These are phyloP conservation scores for Penicillium cinerascens DNA, from an alignment of 495 filamentous ascomycete species.

Conservation along the genomic window DNA sequence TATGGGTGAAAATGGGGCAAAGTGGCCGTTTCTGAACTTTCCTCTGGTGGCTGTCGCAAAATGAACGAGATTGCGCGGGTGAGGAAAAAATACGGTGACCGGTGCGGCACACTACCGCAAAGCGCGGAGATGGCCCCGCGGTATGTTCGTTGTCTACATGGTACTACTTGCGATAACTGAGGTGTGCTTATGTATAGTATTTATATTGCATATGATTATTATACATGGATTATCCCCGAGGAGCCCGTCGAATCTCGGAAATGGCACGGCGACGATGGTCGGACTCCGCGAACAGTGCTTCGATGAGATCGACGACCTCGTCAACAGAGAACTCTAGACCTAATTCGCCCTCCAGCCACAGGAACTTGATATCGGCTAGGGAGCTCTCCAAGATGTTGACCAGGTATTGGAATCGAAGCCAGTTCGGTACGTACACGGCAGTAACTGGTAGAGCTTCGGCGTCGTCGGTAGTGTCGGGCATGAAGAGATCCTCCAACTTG, in stretches of 20 bases:
- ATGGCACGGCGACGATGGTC: constrained; percentile 71
- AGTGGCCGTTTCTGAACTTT: constrained; percentile 13
- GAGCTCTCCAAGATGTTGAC: constrained; percentile 86
- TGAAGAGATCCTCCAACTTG: constrained; percentile 69
- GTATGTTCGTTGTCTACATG: constrained; percentile 9
- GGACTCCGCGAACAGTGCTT: constrained; percentile 87
- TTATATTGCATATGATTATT: neutral
- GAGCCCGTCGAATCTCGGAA: constrained; percentile 62
- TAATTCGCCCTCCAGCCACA: constrained; percentile 85
- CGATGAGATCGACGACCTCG: constrained; percentile 84
- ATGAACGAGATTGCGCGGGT: constrained; percentile 27
- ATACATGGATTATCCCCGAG: constrained; percentile 10
- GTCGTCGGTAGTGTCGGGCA: constrained; percentile 46
- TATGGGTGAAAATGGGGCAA: constrained; percentile 14
- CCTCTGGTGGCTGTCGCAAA: constrained; percentile 29
- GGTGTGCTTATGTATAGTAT: neutral
- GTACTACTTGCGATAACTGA: neutral
- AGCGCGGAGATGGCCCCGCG: constrained; percentile 36
- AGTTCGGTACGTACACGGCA: constrained; percentile 73
- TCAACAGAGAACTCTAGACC: constrained; percentile 76
- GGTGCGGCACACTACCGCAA: constrained; percentile 44
- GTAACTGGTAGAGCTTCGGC: constrained; percentile 59
- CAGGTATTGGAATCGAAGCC: constrained; percentile 88
- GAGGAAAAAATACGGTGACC: constrained; percentile 48
- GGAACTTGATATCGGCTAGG: constrained; percentile 79